Evolutionary conservation across 2,329 filamentous ascomycete genomes (phyloP).

Genomic region (Periconia sp.): DNA sequence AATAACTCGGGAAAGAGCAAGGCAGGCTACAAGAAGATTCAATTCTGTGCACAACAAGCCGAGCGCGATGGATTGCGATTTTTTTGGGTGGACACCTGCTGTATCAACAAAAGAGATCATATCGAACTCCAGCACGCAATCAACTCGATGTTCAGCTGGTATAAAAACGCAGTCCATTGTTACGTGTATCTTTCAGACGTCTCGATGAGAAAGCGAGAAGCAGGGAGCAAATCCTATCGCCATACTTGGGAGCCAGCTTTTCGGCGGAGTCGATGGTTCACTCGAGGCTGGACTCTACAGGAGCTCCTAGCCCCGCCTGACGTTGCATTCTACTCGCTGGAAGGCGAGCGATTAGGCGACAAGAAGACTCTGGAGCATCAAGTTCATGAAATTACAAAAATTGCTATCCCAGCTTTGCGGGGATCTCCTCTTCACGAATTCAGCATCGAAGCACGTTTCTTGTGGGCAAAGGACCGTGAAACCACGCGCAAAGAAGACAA

Average conservation of each 20-base stretch:
- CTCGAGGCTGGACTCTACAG: constrained; percentile 18
- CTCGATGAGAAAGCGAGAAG: constrained; percentile 7
- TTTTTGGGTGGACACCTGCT: constrained; percentile 7
- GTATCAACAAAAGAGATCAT: not conserved
- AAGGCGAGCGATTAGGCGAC: constrained; percentile 10
- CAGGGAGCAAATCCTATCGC: not conserved
- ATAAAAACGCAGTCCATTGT: constrained; percentile 19
- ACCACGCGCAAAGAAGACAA: constrained; percentile 29
- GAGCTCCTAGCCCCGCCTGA: constrained; percentile 9
- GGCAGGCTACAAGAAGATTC: constrained; percentile 10
- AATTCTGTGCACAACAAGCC: constrained; percentile 16
- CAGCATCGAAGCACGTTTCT: constrained; percentile 17
- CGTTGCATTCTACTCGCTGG: constrained; percentile 13
- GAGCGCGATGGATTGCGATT: constrained; percentile 16
- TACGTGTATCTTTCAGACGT: constrained; percentile 25
- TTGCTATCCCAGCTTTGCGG: constrained; percentile 15
- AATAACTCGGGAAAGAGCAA: too few relatives aligned
- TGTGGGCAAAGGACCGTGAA: constrained; percentile 22
- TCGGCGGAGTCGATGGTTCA: constrained; percentile 21
- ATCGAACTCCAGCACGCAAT: not conserved
- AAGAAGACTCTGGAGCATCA: constrained; percentile 13
- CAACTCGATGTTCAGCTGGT: constrained; percentile 15
- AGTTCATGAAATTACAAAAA: constrained; percentile 16
- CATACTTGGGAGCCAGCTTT: constrained; percentile 18
- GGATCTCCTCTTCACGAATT: constrained; percentile 21